Percentiles rank a stretch among this genome's conserved stretches.
Conservation (phyloP, 495 filamentous ascomycete species). For the Bombardia bombarda region DNA sequence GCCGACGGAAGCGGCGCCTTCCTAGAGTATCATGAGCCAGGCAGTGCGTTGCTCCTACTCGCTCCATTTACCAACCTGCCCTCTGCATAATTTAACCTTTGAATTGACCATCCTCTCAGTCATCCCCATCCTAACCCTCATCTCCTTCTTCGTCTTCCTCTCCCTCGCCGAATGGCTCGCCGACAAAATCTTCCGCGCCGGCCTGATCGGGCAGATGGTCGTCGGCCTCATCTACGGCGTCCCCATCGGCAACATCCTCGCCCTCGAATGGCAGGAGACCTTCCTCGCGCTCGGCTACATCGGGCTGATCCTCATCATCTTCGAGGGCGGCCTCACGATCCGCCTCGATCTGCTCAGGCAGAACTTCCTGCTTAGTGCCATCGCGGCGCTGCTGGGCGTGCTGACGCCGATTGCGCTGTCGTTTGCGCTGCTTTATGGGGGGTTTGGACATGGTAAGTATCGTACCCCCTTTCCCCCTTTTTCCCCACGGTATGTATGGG, state of each 20-base stretch:
- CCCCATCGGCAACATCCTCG: slow-evolving; percentile 40
- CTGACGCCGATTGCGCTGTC: slow-evolving; percentile 58
- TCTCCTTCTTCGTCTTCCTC: slow-evolving; percentile 59
- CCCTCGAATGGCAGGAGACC: slow-evolving; percentile 46
- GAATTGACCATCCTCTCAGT: slow-evolving; percentile 7
- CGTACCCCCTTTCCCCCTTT: neutral
- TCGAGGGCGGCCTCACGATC: slow-evolving; percentile 65
- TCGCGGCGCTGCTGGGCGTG: slow-evolving; percentile 59
- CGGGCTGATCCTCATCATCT: slow-evolving; percentile 67
- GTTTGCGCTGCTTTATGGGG: slow-evolving; percentile 44
- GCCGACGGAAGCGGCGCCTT: slow-evolving; percentile 10
- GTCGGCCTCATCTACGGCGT: slow-evolving; percentile 64
- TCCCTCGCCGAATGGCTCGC: slow-evolving; percentile 51
- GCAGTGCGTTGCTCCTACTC: slow-evolving; percentile 2
- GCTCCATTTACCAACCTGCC: no score
- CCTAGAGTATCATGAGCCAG: slow-evolving; percentile 17
- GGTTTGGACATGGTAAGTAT: slow-evolving; percentile 14
- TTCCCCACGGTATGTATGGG: neutral
- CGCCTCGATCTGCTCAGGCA: slow-evolving; percentile 48
- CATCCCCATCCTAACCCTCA: slow-evolving; percentile 45
- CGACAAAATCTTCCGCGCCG: slow-evolving; percentile 59
- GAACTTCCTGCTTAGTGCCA: slow-evolving; percentile 51
- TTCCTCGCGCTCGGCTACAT: slow-evolving; percentile 69
- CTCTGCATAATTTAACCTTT: neutral
- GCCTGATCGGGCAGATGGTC: slow-evolving; percentile 62